Evolutionary conservation across 257 asterid species (phyloP), one percentile per base, ranked within the genome.

Genomic region (Lycium barbarum): DNA sequence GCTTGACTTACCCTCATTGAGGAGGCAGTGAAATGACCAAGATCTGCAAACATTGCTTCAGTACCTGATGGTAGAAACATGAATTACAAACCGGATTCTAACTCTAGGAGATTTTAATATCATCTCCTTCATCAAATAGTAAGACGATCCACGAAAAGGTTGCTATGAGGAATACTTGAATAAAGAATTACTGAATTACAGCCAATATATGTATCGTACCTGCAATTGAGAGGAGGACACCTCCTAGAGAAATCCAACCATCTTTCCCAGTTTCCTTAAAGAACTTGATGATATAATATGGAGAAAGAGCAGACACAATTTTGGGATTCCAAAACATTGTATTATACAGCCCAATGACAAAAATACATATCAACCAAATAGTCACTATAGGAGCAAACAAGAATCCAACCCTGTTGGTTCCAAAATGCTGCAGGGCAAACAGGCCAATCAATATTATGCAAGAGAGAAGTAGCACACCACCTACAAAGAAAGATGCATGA

Each of bases 41-140:
- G 95, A 90, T 96, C 98, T 33, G 99, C 99, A 87, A 93, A 96
- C 99, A 96, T 95, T 70, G 99, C 98, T 89, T 96, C 99, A 17
- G 99, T 93, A 85, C 99, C 99, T 96, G 89, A 70, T 76, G 79
- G 81, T 83, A 80, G n/a, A 67, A 35, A 83, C 7, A 68, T 33
- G 66, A 68, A 67, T 78, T 78, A 78, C 20, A 78, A 78, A 51
- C 14, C 62, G 20, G 49, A 8, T 78, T 14, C 65, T 15, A 74
- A 53, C 62, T 78, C 65, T 26, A 53, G 65, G 82, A 78, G 9
- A 33, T 53, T 26, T 78, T 53, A 26, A 3, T 33, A 78, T 33
- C 65, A 8, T 78, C 65, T 78, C 82, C 49, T 78, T 26, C 65
- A 78, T 26, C 49, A 53, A 76, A 53, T 53, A 76, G 82, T 51